A percentile compares a stretch with the other conserved stretches of the same genome.
These are phyloP conservation scores for Balakata baccata DNA, from an alignment of 345 rosid species.

Conservation along the genomic window DNA sequence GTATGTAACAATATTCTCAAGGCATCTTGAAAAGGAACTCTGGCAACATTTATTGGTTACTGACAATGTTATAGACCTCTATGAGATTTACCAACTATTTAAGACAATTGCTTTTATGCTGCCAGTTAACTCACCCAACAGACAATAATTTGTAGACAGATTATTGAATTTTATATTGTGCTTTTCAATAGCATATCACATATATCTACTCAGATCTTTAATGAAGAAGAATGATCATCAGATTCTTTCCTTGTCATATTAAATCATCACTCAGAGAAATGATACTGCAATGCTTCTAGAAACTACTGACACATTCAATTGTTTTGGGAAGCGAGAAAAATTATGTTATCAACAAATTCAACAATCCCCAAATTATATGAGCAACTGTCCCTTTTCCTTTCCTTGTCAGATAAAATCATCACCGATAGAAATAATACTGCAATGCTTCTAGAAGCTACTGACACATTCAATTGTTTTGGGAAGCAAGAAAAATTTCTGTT, in stretches of 20 bases:
- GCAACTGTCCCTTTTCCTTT: background rate
- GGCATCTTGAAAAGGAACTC: background rate
- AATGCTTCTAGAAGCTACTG: conserved; percentile 1
- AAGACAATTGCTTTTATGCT: background rate
- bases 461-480: background rate
- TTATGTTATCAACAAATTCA: background rate
- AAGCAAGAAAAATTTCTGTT: background rate
- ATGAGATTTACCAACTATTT: background rate
- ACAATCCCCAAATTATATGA: background rate
- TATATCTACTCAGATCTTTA: background rate
- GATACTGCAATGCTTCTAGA: background rate
- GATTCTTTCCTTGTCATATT: background rate
- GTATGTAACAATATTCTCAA: background rate
- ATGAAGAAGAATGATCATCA: background rate
- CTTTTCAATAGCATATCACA: background rate
- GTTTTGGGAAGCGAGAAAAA: background rate
- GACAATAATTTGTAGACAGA: background rate
- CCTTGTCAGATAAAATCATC: background rate
- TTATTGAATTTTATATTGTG: background rate
- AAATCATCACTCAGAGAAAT: background rate
- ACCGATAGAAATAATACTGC: background rate
- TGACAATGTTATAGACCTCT: background rate
- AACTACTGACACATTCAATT: conserved; percentile 1
- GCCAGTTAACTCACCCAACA: background rate
- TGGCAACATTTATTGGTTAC: background rate